These are phyloP conservation scores for Ceratobasidium sp. DNA, from an alignment of 1,284 basidiomycete species.

Conservation along the genomic window DNA sequence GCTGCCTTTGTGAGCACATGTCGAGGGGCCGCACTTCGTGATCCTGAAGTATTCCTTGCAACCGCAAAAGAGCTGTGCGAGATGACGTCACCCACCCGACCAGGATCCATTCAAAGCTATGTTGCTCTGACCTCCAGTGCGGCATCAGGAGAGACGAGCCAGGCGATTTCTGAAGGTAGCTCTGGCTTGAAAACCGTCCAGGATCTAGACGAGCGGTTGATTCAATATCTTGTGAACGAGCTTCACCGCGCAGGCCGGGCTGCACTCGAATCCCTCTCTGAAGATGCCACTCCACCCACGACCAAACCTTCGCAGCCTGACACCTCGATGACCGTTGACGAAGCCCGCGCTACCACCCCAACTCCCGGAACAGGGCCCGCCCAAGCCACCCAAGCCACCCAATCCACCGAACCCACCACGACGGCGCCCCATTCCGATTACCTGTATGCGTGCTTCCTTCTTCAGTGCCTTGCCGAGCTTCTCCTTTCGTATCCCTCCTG, in stretches of 20 bases:
- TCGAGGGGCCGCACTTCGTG: constrained; percentile 80
- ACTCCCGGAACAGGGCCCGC: constrained; percentile 15
- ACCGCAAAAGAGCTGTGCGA: constrained; percentile 73
- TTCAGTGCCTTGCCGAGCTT: constrained; percentile 91
- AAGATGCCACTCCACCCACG: constrained; percentile 26
- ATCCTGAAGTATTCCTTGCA: constrained; percentile 78
- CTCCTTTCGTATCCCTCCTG: constrained; percentile 91
- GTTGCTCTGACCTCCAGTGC: constrained; percentile 60
- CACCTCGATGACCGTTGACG: constrained; percentile 37
- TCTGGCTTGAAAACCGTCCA: constrained; percentile 4
- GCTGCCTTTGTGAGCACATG: constrained; percentile 76
- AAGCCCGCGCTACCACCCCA: constrained; percentile 41
- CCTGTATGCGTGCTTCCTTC: constrained; percentile 82
- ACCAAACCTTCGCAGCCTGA: constrained; percentile 18
- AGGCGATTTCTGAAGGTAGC: background rate
- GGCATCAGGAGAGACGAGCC: constrained; percentile 44
- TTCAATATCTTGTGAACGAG: constrained; percentile 36
- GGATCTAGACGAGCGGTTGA: constrained; percentile 32
- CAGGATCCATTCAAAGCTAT: constrained; percentile 56
- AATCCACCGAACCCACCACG: constrained; percentile 22
- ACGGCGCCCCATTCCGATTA: constrained; percentile 50
- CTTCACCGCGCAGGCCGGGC: constrained; percentile 39
- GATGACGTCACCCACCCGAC: constrained; percentile 65
- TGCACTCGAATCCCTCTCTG: constrained; percentile 16
- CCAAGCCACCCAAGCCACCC: constrained; percentile 15